Evolutionary conservation across 768 basidiomycete genomes (phyloP), one percentile per base, ranked within the genome.

Genomic region (Boletus tylopilopsis): DNA sequence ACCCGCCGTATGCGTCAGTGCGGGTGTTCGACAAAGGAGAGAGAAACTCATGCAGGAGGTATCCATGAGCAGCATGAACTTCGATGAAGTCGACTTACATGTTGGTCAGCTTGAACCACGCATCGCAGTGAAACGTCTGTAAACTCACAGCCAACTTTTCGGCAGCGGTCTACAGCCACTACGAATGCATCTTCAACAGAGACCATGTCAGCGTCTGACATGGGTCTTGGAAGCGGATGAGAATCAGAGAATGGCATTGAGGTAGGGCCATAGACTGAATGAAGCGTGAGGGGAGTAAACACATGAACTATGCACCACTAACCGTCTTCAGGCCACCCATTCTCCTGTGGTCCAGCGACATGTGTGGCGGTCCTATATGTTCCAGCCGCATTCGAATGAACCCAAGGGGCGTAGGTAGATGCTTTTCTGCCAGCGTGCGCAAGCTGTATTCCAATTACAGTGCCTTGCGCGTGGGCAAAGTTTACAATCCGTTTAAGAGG

Each of bases 1-100:
- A 34, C 6, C 90, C 90, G 11, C 90, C 90, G 60, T 85, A 90
- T 24, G 70, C 36, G 65, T 93, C 92, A 7, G 73, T 75, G 27
- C 89, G 82, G 6, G 64, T 66, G 72, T 94, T 92, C 13, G 84
- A 85, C 25, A 90, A 63, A 1, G 90, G 90, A 4, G 86, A 88
- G 10, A 84, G 61, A 68, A 91, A 93, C 18, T 71, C 62, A 63
- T 82, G 78, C 1, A 84, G 27, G n/a, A 87, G 76, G 49, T 65
- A 67, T 25, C 80, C 86, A 61, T 90, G 87, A 3, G 87, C 87
- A 8, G 66, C 78, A 61, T 90, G 87, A 16, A 90, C 57, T 63
- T 90, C 85, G 33, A 87, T 81, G 61, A 84, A 82, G 61, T 86
- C 82, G 57, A 80, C 82, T 83, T 19, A n/a, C 47, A 18, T 33